phyloP scores from a whole-genome alignment of 495 filamentous ascomycete species.

The Penicillium longicatenatum region DNA sequence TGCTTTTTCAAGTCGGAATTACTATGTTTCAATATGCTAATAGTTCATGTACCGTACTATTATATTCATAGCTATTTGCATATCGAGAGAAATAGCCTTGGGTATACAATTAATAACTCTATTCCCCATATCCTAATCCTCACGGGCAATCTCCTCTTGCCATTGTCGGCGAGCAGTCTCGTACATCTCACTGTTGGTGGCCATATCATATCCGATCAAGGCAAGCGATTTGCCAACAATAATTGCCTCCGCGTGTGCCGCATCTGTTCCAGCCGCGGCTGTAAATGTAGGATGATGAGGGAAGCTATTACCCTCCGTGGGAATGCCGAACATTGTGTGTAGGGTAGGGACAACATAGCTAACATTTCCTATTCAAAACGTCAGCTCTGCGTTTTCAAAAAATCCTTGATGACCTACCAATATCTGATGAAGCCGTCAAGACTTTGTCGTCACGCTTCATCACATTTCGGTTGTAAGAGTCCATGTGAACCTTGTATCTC shows the following conservation, averaged over 20 bases:
- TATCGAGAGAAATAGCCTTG: too few species aligned
- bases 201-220: constrained; percentile 54
- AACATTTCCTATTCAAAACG: constrained; percentile 52
- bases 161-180: constrained; percentile 34
- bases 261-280: constrained; percentile 53
- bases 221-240: constrained; percentile 59
- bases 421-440: constrained; percentile 52
- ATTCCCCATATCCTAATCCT: not conserved
- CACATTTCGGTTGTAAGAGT: constrained; percentile 46
- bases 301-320: constrained; percentile 41
- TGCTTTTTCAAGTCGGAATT: too few species aligned
- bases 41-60: not conserved
- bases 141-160: constrained; percentile 26
- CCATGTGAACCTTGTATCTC: constrained; percentile 55
- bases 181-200: constrained; percentile 46
- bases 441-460: constrained; percentile 49
- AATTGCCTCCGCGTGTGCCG: constrained; percentile 53
- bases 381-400: not conserved
- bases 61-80: not conserved
- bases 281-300: constrained; percentile 65
- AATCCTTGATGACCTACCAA: constrained; percentile 44
- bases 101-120: too few species aligned
- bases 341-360: constrained; percentile 65
- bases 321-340: constrained; percentile 60
- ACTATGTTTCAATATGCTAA: not conserved